Conservation (phyloP, 2,329 filamentous ascomycete genomes). For the Neonectria magnoliae region DNA sequence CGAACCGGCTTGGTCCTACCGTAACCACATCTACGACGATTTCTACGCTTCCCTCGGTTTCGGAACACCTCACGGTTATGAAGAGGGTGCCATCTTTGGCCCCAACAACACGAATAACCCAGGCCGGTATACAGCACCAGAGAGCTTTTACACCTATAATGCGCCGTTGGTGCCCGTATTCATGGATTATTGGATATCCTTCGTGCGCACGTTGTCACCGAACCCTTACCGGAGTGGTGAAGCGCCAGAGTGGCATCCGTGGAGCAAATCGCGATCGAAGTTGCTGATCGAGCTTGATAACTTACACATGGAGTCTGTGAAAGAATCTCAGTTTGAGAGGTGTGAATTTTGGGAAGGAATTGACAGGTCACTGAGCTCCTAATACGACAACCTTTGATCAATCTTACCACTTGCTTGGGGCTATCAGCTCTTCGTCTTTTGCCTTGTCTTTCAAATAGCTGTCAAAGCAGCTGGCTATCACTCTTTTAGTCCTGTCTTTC, state of each 20-base stretch:
- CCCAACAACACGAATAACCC: constrained; percentile 38
- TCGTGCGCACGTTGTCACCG: constrained; percentile 53
- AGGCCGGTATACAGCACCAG: constrained; percentile 28
- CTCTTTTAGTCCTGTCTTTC: too few relatives aligned
- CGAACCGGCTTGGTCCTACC: constrained; percentile 52
- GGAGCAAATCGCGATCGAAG: constrained; percentile 42
- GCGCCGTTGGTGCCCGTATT: constrained; percentile 51
- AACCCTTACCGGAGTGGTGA: constrained; percentile 37
- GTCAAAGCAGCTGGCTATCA: too few relatives aligned
- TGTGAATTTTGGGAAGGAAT: constrained; percentile 55
- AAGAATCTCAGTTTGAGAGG: constrained; percentile 34
- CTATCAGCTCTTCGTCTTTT: too few relatives aligned
- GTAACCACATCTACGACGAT: constrained; percentile 55
- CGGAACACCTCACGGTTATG: constrained; percentile 56
- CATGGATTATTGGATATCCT: constrained; percentile 57
- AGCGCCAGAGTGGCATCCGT: constrained; percentile 50
- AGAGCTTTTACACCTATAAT: constrained; percentile 53
- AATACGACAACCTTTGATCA: not conserved
- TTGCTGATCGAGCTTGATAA: constrained; percentile 50
- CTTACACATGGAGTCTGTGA: constrained; percentile 49
- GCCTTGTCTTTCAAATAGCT: too few relatives aligned
- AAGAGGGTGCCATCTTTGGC: constrained; percentile 56
- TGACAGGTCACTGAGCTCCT: constrained; percentile 21
- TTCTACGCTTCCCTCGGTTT: constrained; percentile 46
- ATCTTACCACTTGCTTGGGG: too few relatives aligned